Base-by-base conservation (phyloP, 73 alveolate genomes). In the Paramecium bursaria region DNA sequence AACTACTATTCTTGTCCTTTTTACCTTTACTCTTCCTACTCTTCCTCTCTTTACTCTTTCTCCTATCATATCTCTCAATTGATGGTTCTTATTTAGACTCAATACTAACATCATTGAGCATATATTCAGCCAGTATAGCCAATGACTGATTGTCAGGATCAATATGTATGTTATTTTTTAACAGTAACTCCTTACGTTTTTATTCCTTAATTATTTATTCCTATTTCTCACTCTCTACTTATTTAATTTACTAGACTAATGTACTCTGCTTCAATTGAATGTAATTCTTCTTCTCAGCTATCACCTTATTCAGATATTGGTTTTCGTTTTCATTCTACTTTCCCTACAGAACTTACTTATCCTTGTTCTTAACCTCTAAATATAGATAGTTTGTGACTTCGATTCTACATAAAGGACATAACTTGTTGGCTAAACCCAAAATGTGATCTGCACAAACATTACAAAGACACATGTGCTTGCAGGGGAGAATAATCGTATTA, bases 391-490 rank as follows among this genome's bases (percentile, higher is more conserved):
- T 67, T 21, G 31, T 46, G 1, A 67, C 19, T 1, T 67, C 82
- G 10, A 35, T 67, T 67, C 82, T 67, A 19, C 82, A 67, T 0
- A 67, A 42, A 14, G 82, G 82, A 35, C 82, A 67, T 17, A 17
- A 0, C 46, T 39, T 67, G 42, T 23, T 13, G 31, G 31, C 42
- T 22, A 35, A 17, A 33, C 21, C 33, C 39, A 67, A 2, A 2
- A 67, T 67, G 42, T 67, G 82, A 30, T 91, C 80, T 13, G 96
- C 75, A 85, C 98, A 93, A n/a, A 48, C 74, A 22, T 79, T 51
- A 55, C 98, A 93, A 15, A 90, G 77, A 80, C 96, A 93, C 90
- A 90, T 87, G 35, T 93, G 98, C 49, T 88, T 48, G 54, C 98
- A 93, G 3, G 98, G 98, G 26, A 91, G 50, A 13, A 93, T 92